Evolutionary conservation across 495 filamentous ascomycete species (phyloP).

Genomic region (Aspergillus steynii): DNA sequence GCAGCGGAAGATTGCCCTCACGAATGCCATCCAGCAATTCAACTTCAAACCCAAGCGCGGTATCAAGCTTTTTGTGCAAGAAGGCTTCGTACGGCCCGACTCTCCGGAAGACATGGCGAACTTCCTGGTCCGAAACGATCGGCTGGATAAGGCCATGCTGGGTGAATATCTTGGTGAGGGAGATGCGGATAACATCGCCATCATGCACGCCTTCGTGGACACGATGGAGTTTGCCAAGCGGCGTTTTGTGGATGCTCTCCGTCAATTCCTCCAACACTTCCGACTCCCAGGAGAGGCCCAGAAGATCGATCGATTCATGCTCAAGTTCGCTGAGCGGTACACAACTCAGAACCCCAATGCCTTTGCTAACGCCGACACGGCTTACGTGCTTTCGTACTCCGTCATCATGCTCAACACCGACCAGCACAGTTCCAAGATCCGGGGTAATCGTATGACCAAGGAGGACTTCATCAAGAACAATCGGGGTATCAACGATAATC

Average conservation of each 20-base stretch:
- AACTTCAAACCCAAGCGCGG: slow-evolving; percentile 98
- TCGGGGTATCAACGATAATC: slow-evolving; percentile 94
- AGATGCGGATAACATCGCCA: slow-evolving; percentile 86
- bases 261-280: slow-evolving; percentile 92
- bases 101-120: slow-evolving; percentile 78
- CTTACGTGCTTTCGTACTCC: slow-evolving; percentile 93
- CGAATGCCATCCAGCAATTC: slow-evolving; percentile 86
- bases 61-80: slow-evolving; percentile 76
- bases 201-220: slow-evolving; percentile 98
- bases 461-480: slow-evolving; percentile 99
- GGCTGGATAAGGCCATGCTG: slow-evolving; percentile 84
- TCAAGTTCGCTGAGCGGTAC: slow-evolving; percentile 97
- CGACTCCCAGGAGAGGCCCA: slow-evolving; percentile 94
- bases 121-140: slow-evolving; percentile 74
- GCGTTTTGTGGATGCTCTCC: slow-evolving; percentile 88
- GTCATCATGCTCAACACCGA: slow-evolving; percentile 98
- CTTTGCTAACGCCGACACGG: slow-evolving; percentile 97
- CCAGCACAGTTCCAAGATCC: slow-evolving; percentile 86
- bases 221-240: slow-evolving; percentile 91
- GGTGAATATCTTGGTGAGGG: slow-evolving; percentile 96
- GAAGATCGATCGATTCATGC: slow-evolving; percentile 99
- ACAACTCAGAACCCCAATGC: slow-evolving; percentile 93
- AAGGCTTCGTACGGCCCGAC: slow-evolving; percentile 81
- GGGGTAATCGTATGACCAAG: slow-evolving; percentile 79
- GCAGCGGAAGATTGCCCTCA: slow-evolving; percentile 87